These are phyloP conservation scores for Dryas drummondii DNA, from an alignment of 306 rosid genomes.

Conservation along the genomic window DNA sequence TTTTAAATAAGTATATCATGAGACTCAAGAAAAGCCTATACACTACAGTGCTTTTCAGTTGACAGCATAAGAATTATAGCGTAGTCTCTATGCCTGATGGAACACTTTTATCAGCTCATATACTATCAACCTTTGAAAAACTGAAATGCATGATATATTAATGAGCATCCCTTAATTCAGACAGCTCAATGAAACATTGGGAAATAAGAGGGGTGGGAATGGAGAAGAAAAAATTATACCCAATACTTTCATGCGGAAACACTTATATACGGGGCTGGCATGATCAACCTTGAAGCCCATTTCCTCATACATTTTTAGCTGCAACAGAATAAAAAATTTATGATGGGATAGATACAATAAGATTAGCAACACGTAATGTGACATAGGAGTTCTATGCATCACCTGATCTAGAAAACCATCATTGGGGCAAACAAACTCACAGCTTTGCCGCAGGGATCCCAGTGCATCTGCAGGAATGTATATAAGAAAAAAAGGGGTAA, in stretches of 20 bases:
- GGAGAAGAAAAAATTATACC: conserved; percentile 39
- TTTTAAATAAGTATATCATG: background rate
- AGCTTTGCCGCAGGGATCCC: conserved; percentile 69
- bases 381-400: conserved; percentile 22
- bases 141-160: background rate
- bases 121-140: background rate
- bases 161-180: background rate
- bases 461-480: conserved; percentile 67
- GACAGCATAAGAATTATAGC: background rate
- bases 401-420: conserved; percentile 97
- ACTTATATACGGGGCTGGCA: conserved; percentile 67
- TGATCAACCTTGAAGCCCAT: conserved; percentile 93
- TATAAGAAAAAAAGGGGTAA: background rate
- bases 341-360: background rate
- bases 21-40: background rate
- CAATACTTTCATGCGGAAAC: conserved; percentile 67
- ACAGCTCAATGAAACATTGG: background rate
- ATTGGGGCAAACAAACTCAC: conserved; percentile 87
- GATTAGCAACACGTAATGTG: background rate
- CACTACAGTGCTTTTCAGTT: background rate
- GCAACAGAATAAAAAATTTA: conserved; percentile 9
- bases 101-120: background rate
- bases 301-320: conserved; percentile 84
- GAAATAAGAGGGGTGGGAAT: background rate
- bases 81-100: background rate